Evolutionary conservation across 768 basidiomycete species (phyloP), one percentile per base, ranked within the genome.

Genomic region (Lactifluus subvellereus): DNA sequence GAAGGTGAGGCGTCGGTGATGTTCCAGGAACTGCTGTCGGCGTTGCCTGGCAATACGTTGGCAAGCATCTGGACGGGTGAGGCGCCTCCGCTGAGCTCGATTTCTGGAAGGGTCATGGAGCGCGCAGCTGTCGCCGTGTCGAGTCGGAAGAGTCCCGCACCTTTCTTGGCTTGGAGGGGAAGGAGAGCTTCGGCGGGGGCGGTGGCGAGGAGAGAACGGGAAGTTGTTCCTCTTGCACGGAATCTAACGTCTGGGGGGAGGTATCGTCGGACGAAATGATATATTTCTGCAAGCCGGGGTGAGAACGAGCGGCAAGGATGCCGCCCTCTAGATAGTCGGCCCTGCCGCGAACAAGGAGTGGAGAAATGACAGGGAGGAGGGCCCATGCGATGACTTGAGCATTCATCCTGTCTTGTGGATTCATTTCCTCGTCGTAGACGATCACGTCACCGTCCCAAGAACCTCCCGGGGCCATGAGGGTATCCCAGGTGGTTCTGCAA

Each of bases 401-500:
- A 67, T 83, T 83, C 59, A 78, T 76, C 67, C 77, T 83, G 68
- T 89, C 84, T 59, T 80, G 81, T 59, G 79, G 76, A 71, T 88
- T 85, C 79, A 91, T 91, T 62, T 86, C 85, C 61, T 91, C 87
- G 68, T 87, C 87, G 69, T 89, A 90, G 14, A 94, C 77, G 52
- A 91, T 78, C 43, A 93, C 79, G 69, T 86, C 80, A 11, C 89
- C 88, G 68, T 91, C 84, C 89, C 90, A 92, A 20, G 78, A 79
- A 16, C 71, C 71, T 45, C 74, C 77, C 35, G 77, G 68, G 6
- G 72, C 70, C 73, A 88, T 78, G 10, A 86, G 72, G 2, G 77
- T 70, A 68, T 90, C 90, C 91, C 92, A 95, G 30, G 77, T 77
- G 10, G 74, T 76, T 72, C 85, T 88, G 35, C 87, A 89, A 35